Evolutionary conservation across 495 filamentous ascomycete species (phyloP), one percentile per base, ranked within the genome.

Genomic region (Pseudotulostoma volvatum): DNA sequence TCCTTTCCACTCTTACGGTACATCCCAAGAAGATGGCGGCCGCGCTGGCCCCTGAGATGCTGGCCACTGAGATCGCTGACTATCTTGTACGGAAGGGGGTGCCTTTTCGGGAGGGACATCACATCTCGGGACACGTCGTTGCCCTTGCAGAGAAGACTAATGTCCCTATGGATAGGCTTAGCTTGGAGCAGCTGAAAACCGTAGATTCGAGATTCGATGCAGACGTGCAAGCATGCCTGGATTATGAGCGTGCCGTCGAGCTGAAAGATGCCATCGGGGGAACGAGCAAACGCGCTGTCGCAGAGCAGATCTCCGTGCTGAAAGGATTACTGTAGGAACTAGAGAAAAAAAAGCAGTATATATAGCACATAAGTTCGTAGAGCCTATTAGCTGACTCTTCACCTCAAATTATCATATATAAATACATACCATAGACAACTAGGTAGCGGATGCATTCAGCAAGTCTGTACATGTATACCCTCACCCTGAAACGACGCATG

Each of bases 31-130:
- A 77, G 60, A 94, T 93, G 87, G 57, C 58, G 42, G 78, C 74
- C 16, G 77, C 87, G 1, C 66, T 93, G 34, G 71, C 73, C 3
- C 76, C 76, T 0, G 74, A 78, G 49, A 84, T 84, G 77, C 71
- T 83, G 14, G 78, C 76, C 21, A 84, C 79, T 15, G 86, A 93
- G 48, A 65, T 93, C 31, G 88, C 87, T 15, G 87, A 93, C 52
- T 93, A 92, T 57, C 70, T 93, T 3, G 88, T 94, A 30, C 71
- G 83, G 47, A 88, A 90, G 68, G 84, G 84, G 25, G 81, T 90
- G 15, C 79, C 68, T 11, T 71, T 71, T 55, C 64, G 67, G 32
- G 81, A 93, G 64, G 83, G 84, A 1, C 85, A 93, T 64, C 85
- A 93, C 59, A 86, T 93, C 54, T 81, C 79, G 2, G 88, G 88